Evolutionary conservation across 2,329 filamentous ascomycete genomes (phyloP).

Genomic region (Fusarium scirpi): DNA sequence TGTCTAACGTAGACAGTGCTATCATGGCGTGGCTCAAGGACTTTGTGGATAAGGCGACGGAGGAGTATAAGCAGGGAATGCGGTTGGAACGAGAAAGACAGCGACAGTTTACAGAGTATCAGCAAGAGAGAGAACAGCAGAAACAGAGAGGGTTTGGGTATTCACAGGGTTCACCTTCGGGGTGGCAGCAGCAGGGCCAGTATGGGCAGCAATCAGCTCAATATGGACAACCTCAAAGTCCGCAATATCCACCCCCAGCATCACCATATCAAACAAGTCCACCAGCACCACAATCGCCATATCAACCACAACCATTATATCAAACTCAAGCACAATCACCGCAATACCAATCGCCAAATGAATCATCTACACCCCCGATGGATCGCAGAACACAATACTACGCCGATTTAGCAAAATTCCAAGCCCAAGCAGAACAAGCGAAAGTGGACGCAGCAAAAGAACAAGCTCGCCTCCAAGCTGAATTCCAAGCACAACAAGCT

Average conservation of each 20-base stretch:
- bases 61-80: constrained; percentile 38
- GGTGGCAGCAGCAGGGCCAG: constrained; percentile 23
- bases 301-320: neutral
- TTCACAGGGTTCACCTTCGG: constrained; percentile 3
- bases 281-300: neutral
- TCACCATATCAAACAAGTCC: neutral
- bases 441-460: neutral
- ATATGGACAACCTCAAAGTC: constrained; percentile 4
- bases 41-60: constrained; percentile 42
- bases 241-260: constrained; percentile 3
- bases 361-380: neutral
- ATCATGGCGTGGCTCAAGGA: constrained; percentile 43
- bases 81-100: constrained; percentile 23
- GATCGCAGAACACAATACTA: neutral
- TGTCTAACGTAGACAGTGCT: neutral
- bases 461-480: neutral
- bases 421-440: neutral
- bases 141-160: neutral
- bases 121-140: constrained; percentile 29
- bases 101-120: constrained; percentile 31
- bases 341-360: too few species aligned
- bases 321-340: neutral
- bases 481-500: neutral
- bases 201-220: constrained; percentile 1
- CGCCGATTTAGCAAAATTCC: neutral